A percentile compares a stretch with the other conserved stretches of the same genome.
phyloP scores from a whole-genome alignment of 2,329 filamentous ascomycete species.

The Seiridium unicorne region DNA sequence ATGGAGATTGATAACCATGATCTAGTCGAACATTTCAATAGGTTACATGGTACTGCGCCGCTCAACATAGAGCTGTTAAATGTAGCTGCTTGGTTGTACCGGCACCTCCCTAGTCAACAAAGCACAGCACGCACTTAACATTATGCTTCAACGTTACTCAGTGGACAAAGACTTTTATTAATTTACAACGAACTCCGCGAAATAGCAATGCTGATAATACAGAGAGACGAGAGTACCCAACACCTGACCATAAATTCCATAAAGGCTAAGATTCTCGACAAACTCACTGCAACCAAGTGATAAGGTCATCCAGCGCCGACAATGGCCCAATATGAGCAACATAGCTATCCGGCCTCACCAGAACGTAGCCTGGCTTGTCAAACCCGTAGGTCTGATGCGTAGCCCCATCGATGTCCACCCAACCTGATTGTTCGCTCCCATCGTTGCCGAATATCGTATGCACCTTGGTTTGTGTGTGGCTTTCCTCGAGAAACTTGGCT shows the following conservation, averaged over 20 bases:
- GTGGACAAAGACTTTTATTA: too few relatives aligned
- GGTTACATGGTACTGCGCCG: too few relatives aligned
- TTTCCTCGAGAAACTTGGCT: conserved; percentile 10
- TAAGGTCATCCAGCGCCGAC: conserved; percentile 19
- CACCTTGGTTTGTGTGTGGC: background rate
- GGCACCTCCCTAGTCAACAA: too few relatives aligned
- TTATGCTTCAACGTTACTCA: too few relatives aligned
- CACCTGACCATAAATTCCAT: background rate
- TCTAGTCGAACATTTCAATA: too few relatives aligned
- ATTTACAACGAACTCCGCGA: too few relatives aligned
- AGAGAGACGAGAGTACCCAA: background rate
- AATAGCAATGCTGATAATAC: too few relatives aligned
- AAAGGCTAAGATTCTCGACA: background rate
- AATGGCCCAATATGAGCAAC: conserved; percentile 28
- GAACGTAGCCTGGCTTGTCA: conserved; percentile 21
- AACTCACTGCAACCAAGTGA: conserved; percentile 7
- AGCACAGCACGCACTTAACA: too few relatives aligned
- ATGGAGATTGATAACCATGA: too few relatives aligned
- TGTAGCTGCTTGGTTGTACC: too few relatives aligned
- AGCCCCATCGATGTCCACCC: conserved; percentile 19
- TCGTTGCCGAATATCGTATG: conserved; percentile 6
- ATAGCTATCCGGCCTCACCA: conserved; percentile 31
- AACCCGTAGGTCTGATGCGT: conserved; percentile 29
- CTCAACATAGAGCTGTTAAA: too few relatives aligned
- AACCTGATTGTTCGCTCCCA: background rate